phyloP scores from a whole-genome alignment of 2,329 filamentous ascomycete species.

The Neospermospora avenae region DNA sequence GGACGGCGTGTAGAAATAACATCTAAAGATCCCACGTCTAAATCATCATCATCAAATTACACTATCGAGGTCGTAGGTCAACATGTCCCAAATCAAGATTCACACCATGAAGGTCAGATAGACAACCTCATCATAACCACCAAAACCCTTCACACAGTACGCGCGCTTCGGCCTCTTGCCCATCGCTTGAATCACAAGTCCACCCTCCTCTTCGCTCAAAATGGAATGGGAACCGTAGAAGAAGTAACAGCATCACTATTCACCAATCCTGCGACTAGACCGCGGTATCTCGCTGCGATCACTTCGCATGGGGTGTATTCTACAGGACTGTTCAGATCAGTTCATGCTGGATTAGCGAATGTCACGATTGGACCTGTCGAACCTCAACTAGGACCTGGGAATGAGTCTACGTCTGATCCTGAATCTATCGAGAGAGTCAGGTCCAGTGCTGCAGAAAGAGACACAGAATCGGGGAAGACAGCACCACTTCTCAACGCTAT shows the following conservation, averaged over 20 bases:
- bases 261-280: slow-evolving; percentile 53
- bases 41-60: slow-evolving; percentile 23
- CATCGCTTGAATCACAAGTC: slow-evolving; percentile 60
- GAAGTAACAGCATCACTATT: slow-evolving; percentile 57
- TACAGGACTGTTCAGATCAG: slow-evolving; percentile 47
- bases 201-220: slow-evolving; percentile 82
- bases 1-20: slow-evolving; percentile 20
- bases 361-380: slow-evolving; percentile 47
- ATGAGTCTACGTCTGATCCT: neutral
- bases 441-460: neutral
- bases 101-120: slow-evolving; percentile 49
- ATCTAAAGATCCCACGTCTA: slow-evolving; percentile 23
- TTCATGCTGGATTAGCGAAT: slow-evolving; percentile 50
- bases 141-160: slow-evolving; percentile 68
- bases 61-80: slow-evolving; percentile 20
- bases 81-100: neutral
- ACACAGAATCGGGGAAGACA: slow-evolving; percentile 14
- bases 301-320: slow-evolving; percentile 56
- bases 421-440: neutral
- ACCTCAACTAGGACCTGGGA: neutral
- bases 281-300: slow-evolving; percentile 70
- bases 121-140: slow-evolving; percentile 74
- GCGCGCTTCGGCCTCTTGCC: slow-evolving; percentile 55
- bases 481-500: slow-evolving; percentile 36
- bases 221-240: slow-evolving; percentile 74